Evolutionary conservation across 1,284 basidiomycete genomes (phyloP).

Genomic region (Papiliotrema flavescens): DNA sequence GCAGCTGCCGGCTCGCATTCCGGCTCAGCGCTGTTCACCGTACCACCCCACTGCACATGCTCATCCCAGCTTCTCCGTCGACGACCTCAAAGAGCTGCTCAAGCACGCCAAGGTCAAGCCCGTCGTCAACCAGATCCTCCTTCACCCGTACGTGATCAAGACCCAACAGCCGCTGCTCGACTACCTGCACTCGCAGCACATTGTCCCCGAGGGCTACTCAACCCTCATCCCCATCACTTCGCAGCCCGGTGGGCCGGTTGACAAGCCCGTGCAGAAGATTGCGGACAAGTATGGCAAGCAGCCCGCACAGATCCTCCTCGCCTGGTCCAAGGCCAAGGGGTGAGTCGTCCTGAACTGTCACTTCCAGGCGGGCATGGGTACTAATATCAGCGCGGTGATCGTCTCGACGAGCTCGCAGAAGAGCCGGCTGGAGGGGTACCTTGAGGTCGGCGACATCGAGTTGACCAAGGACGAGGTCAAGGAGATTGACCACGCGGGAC

Average conservation of each 20-base stretch:
- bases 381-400: slow-evolving; percentile 30
- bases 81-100: slow-evolving; percentile 58
- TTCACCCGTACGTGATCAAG: slow-evolving; percentile 67
- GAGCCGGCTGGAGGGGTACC: slow-evolving; percentile 62
- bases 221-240: slow-evolving; percentile 62
- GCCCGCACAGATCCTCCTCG: slow-evolving; percentile 64
- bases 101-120: slow-evolving; percentile 60
- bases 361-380: neutral
- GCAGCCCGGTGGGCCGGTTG: slow-evolving; percentile 63
- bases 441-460: slow-evolving; percentile 55
- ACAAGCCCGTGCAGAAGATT: slow-evolving; percentile 59
- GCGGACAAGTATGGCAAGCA: slow-evolving; percentile 58
- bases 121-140: slow-evolving; percentile 68
- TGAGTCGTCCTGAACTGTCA: slow-evolving; percentile 9
- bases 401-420: slow-evolving; percentile 68
- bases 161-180: slow-evolving; percentile 58
- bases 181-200: slow-evolving; percentile 57
- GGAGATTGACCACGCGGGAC: slow-evolving; percentile 47
- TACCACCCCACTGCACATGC: too few relatives aligned
- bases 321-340: slow-evolving; percentile 41
- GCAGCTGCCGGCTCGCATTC: too few relatives aligned
- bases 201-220: slow-evolving; percentile 68
- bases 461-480: slow-evolving; percentile 44
- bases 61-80: slow-evolving; percentile 53
- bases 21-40: too few relatives aligned